Percentiles rank a stretch among this genome's conserved stretches.
Evolutionary conservation across 2,329 filamentous ascomycete species (phyloP).

Genomic region (Colletotrichum viniferum): DNA sequence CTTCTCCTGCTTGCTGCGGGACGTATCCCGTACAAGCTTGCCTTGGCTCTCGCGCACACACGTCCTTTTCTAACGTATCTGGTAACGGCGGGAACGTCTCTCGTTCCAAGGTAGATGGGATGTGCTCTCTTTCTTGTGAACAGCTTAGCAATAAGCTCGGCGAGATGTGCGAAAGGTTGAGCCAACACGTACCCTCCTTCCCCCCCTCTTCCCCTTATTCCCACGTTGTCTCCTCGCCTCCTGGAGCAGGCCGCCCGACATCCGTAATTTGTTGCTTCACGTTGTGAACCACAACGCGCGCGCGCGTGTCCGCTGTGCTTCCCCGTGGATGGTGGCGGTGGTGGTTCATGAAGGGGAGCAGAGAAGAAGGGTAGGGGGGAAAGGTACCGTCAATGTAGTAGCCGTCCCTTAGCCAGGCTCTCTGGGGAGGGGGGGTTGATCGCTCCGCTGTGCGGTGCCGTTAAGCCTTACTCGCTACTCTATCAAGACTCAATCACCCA

Average conservation of each 20-base stretch:
- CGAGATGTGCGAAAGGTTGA: not conserved
- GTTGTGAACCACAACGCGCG: not conserved
- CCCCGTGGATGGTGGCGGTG: not conserved
- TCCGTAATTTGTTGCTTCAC: not conserved
- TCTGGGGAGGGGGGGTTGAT: not conserved
- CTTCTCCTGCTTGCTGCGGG: not conserved
- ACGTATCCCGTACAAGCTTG: not conserved
- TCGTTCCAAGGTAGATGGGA: not conserved
- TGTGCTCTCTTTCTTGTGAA: not conserved
- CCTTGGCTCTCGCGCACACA: not conserved
- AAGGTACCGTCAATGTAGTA: not conserved
- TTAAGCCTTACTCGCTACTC: not conserved
- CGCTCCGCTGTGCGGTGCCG: not conserved
- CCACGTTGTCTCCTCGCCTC: not conserved
- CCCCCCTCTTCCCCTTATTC: not conserved
- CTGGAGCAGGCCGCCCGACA: not conserved
- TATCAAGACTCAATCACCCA: not conserved
- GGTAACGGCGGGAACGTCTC: not conserved
- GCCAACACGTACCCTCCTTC: not conserved
- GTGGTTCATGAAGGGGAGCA: not conserved
- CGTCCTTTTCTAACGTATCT: not conserved
- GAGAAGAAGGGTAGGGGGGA: not conserved
- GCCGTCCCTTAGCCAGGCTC: not conserved
- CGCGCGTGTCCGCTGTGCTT: not conserved
- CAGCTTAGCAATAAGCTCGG: not conserved